Evolutionary conservation across 257 asterid species (phyloP).

Genomic region (Primulina tabacum): DNA sequence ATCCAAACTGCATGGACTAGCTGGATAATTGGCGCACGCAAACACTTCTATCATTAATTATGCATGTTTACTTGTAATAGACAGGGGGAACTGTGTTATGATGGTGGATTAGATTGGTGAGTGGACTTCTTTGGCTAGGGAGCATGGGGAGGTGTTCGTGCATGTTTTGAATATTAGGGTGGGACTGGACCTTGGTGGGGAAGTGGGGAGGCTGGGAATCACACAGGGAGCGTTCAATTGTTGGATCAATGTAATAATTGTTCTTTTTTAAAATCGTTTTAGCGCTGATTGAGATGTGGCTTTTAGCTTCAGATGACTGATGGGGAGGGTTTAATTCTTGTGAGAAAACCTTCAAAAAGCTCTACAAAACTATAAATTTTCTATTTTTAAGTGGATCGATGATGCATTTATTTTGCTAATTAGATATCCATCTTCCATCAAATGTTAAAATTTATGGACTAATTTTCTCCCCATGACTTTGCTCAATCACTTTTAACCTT

Average conservation of each 20-base stretch:
- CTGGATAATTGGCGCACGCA: background rate
- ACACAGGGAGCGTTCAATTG: background rate
- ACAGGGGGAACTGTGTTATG: background rate
- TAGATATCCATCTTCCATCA: constrained; percentile 5
- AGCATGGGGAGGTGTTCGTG: background rate
- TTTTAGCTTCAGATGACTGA: background rate
- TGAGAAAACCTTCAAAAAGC: background rate
- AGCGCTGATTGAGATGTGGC: background rate
- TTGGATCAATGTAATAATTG: background rate
- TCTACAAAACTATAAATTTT: background rate
- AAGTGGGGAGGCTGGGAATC: background rate
- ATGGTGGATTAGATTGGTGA: background rate
- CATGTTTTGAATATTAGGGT: background rate
- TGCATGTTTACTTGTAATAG: background rate
- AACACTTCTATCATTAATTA: background rate
- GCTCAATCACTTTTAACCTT: background rate
- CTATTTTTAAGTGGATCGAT: background rate
- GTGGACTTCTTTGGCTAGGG: background rate
- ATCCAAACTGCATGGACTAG: background rate
- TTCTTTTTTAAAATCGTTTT: background rate
- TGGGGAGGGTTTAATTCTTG: background rate
- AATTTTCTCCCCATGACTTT: constrained; percentile 13
- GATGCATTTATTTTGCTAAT: background rate
- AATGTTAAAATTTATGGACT: background rate
- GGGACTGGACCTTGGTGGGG: background rate